Evolutionary conservation across 2,329 filamentous ascomycete species (phyloP).

Genomic region (Paramyrothecium sp.): DNA sequence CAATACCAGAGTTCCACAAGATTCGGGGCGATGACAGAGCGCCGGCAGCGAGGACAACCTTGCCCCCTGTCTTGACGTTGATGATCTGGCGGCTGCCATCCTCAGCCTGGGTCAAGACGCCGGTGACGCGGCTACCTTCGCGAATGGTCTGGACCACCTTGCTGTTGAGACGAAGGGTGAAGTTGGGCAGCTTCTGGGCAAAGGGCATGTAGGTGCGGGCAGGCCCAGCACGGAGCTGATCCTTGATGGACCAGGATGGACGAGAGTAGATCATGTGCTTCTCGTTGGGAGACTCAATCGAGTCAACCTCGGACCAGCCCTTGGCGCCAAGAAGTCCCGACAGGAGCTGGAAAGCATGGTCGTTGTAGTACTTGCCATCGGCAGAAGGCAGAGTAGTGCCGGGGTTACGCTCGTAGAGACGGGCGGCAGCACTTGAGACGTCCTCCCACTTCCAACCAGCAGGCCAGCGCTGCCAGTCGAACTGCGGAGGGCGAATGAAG

Average conservation of each 20-base stretch:
- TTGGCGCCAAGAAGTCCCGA: slow-evolving; percentile 53
- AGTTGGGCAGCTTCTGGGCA: slow-evolving; percentile 59
- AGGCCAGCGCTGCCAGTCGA: slow-evolving; percentile 22
- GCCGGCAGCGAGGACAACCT: slow-evolving; percentile 65
- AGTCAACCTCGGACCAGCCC: slow-evolving; percentile 64
- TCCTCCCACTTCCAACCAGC: slow-evolving; percentile 18
- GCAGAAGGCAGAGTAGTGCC: slow-evolving; percentile 64
- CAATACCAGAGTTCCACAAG: slow-evolving; percentile 50
- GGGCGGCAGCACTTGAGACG: slow-evolving; percentile 17
- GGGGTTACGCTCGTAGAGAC: slow-evolving; percentile 35
- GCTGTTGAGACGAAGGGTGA: slow-evolving; percentile 64
- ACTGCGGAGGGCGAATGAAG: slow-evolving; percentile 22
- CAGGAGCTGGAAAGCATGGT: slow-evolving; percentile 62
- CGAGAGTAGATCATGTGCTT: slow-evolving; percentile 68
- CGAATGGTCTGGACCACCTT: slow-evolving; percentile 64
- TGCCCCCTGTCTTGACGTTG: slow-evolving; percentile 20
- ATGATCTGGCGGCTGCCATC: slow-evolving; percentile 38
- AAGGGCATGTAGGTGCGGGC: slow-evolving; percentile 69
- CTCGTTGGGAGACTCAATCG: slow-evolving; percentile 58
- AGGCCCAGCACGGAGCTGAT: slow-evolving; percentile 67
- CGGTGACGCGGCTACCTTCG: slow-evolving; percentile 58
- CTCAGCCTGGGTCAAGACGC: slow-evolving; percentile 58
- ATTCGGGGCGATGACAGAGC: slow-evolving; percentile 33
- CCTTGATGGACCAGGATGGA: slow-evolving; percentile 65
- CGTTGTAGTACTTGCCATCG: slow-evolving; percentile 66